Evolutionary conservation across 108 stramenopile species (phyloP).

Genomic region (Cylindrotheca closterium): DNA sequence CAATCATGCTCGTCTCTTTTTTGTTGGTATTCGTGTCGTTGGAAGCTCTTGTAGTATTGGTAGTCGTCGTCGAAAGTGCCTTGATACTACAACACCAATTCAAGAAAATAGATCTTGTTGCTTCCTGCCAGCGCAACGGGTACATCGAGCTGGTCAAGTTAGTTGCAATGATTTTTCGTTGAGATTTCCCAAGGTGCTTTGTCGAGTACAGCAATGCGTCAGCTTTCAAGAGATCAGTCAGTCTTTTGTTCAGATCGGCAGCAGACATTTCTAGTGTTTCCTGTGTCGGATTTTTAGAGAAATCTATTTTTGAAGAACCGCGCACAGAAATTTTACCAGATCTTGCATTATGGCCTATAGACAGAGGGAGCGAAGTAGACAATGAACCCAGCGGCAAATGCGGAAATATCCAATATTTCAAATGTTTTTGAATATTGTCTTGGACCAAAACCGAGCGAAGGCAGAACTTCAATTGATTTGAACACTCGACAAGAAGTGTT

Average conservation of each 20-base stretch:
- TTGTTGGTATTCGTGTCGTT: no score
- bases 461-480: not conserved
- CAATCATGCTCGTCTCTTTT: not conserved
- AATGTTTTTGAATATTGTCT: not conserved
- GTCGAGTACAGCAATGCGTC: not conserved
- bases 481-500: not conserved
- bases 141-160: conserved; percentile 2
- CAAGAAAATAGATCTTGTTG: conserved; percentile 22
- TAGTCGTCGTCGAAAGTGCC: not conserved
- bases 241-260: no score
- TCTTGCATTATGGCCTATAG: no score
- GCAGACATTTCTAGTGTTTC: not conserved
- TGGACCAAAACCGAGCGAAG: not conserved
- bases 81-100: conserved; percentile 8
- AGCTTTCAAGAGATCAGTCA: not conserved
- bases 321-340: no score
- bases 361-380: not conserved
- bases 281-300: not conserved
- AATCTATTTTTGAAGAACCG: not conserved
- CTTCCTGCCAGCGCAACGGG: conserved; percentile 37
- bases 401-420: not conserved
- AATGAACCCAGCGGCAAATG: not conserved
- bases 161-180: not conserved
- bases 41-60: not conserved
- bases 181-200: not conserved